These are phyloP conservation scores for Aureobasidium sp. DNA, from an alignment of 2,329 filamentous ascomycete species.

Conservation along the genomic window DNA sequence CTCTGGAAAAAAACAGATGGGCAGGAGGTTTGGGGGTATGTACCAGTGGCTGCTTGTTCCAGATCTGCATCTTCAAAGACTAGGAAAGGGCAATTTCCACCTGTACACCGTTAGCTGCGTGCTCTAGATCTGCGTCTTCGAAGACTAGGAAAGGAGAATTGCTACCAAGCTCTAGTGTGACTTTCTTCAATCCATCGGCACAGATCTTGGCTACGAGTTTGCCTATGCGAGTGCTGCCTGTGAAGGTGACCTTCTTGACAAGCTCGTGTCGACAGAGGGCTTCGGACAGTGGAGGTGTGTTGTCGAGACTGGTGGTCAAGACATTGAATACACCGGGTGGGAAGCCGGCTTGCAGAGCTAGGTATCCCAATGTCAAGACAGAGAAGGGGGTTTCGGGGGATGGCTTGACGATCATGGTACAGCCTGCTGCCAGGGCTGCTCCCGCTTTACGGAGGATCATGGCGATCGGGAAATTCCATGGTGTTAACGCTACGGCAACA, in stretches of 20 bases:
- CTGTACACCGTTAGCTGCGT: too few relatives aligned
- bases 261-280: conserved; percentile 49
- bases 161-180: conserved; percentile 55
- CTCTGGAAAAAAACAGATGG: too few relatives aligned
- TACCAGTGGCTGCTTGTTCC: conserved; percentile 43
- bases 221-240: conserved; percentile 51
- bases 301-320: conserved; percentile 50
- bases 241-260: conserved; percentile 56
- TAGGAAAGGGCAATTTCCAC: too few relatives aligned
- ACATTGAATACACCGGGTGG: conserved; percentile 54
- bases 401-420: conserved; percentile 65
- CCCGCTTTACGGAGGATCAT: conserved; percentile 61
- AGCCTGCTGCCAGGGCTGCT: conserved; percentile 62
- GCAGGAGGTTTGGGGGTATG: too few relatives aligned
- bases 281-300: conserved; percentile 46
- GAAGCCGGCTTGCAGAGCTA: conserved; percentile 49
- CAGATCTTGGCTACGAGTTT: conserved; percentile 55
- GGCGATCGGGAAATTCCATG: conserved; percentile 65
- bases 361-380: conserved; percentile 44
- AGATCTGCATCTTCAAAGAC: too few relatives aligned
- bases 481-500: conserved; percentile 58
- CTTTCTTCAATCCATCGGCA: conserved; percentile 53
- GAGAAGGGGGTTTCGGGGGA: conserved; percentile 59
- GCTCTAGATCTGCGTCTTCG: conserved; percentile 51
- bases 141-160: conserved; percentile 59